These are phyloP conservation scores for Hysterium pulicare DNA, from an alignment of 2,329 filamentous ascomycete genomes.

Conservation along the genomic window DNA sequence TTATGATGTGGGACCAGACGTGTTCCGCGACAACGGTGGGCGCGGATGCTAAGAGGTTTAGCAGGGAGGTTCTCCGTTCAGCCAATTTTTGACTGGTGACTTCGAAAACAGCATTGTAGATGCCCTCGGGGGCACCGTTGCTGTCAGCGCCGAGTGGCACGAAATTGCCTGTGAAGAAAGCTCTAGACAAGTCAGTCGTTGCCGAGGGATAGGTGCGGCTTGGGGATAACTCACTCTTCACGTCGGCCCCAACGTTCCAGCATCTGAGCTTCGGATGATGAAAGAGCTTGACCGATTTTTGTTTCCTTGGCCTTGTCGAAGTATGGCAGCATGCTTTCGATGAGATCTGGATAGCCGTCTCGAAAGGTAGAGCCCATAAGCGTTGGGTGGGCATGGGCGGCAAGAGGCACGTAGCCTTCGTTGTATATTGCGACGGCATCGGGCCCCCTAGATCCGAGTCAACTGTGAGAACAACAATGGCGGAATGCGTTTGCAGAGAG, in stretches of 20 bases:
- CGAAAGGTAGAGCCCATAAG: conserved; percentile 31
- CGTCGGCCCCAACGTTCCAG: conserved; percentile 27
- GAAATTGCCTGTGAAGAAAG: conserved; percentile 32
- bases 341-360: conserved; percentile 28
- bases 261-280: conserved; percentile 17
- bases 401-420: conserved; percentile 25
- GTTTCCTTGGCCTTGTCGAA: conserved; percentile 24
- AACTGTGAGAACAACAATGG: neutral
- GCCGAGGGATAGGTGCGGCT: neutral
- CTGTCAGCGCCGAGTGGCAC: conserved; percentile 24
- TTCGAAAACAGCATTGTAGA: conserved; percentile 31
- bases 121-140: conserved; percentile 25
- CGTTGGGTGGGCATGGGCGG: conserved; percentile 23
- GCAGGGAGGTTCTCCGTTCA: conserved; percentile 29
- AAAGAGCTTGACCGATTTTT: conserved; percentile 23
- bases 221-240: conserved; percentile 18
- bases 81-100: conserved; percentile 29
- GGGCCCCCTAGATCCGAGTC: conserved; percentile 18
- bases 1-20: conserved; percentile 26
- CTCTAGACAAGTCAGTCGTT: conserved; percentile 5
- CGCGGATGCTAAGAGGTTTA: conserved; percentile 28
- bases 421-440: conserved; percentile 33
- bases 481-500: neutral
- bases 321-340: conserved; percentile 16
- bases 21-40: conserved; percentile 18